A percentile compares a stretch with the other conserved stretches of the same genome.
Conservation (phyloP, 257 asterid species). For the Galeopsis tetrahit region DNA sequence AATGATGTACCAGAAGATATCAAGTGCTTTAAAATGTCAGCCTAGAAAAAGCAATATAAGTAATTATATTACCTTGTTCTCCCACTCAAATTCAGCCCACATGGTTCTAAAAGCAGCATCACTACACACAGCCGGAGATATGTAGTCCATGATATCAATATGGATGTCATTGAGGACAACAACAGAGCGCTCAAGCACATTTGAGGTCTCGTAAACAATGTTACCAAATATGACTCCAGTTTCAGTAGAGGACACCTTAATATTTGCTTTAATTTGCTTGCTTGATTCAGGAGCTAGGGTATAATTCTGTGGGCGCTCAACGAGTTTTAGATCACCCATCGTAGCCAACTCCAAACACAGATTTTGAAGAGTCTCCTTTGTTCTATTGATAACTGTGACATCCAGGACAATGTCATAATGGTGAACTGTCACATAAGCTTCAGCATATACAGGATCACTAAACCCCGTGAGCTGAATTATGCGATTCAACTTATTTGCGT, state of each 20-base stretch:
- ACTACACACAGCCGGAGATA: slow-evolving; percentile 92
- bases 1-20: slow-evolving; percentile 18
- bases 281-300: slow-evolving; percentile 94
- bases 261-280: slow-evolving; percentile 97
- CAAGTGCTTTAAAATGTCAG: slow-evolving; percentile 8
- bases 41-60: slow-evolving; percentile 21
- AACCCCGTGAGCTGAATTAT: slow-evolving; percentile 97
- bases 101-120: slow-evolving; percentile 94
- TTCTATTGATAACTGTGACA: slow-evolving; percentile 89
- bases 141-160: slow-evolving; percentile 98
- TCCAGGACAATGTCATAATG: slow-evolving; percentile 97
- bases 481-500: slow-evolving; percentile 89
- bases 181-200: slow-evolving; percentile 89
- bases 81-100: slow-evolving; percentile 99
- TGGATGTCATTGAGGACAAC: slow-evolving; percentile 97
- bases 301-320: slow-evolving; percentile 97
- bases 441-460: slow-evolving; percentile 99
- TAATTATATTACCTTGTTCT: slow-evolving; percentile 75
- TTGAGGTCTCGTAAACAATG: slow-evolving; percentile 95
- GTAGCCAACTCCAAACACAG: slow-evolving; percentile 97
- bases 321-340: slow-evolving; percentile 99
- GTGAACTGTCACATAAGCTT: slow-evolving; percentile 97
- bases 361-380: slow-evolving; percentile 97
- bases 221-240: slow-evolving; percentile 99
- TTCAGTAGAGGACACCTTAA: slow-evolving; percentile 99